These are phyloP conservation scores for Escallonia herrerae DNA, from an alignment of 129 eudicot genomes.

Conservation along the genomic window DNA sequence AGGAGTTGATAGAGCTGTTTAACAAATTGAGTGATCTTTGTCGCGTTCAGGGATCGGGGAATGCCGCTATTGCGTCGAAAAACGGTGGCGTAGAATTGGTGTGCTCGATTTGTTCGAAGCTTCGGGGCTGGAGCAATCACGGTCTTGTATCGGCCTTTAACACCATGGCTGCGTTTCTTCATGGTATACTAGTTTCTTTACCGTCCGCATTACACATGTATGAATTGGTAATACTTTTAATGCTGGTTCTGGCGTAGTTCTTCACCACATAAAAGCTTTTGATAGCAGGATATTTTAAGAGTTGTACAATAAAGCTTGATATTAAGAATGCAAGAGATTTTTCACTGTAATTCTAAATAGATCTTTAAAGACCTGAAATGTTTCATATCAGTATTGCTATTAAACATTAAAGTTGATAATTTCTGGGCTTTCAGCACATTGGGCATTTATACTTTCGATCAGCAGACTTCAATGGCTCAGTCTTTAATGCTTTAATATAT, in stretches of 20 bases:
- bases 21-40: conserved; percentile 39
- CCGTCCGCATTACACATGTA: background rate
- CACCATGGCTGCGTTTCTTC: conserved; percentile 52
- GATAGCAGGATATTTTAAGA: background rate
- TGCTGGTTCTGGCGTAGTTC: no score
- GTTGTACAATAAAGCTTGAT: background rate
- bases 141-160: conserved; percentile 40
- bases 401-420: no score
- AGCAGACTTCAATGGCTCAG: no score
- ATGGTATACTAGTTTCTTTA: conserved; percentile 34
- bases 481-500: no score
- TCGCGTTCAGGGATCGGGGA: conserved; percentile 39
- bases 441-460: no score
- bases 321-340: no score
- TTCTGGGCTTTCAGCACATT: no score
- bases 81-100: conserved; percentile 72
- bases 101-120: conserved; percentile 33
- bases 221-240: background rate
- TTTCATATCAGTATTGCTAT: no score
- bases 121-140: conserved; percentile 13
- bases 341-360: no score
- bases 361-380: no score
- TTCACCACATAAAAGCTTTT: background rate
- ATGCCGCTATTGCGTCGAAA: conserved; percentile 65
- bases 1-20: conserved; percentile 30